Conservation (phyloP, 129 eudicot genomes). For the Helichrysum umbraculigerum region DNA sequence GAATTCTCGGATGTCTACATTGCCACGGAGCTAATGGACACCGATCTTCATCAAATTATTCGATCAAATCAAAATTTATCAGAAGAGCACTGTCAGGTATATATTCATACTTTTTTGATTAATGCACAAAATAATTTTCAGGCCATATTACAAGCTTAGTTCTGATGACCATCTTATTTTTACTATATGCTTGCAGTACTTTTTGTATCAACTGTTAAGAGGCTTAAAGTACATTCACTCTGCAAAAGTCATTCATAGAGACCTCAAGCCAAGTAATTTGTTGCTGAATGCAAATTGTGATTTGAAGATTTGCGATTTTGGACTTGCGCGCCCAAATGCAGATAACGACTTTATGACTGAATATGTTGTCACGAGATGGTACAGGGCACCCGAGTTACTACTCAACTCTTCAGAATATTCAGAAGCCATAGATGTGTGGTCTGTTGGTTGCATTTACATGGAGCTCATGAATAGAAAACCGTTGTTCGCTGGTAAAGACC, state of each 20-base stretch:
- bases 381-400: slow-evolving; percentile 84
- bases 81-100: slow-evolving; percentile 90
- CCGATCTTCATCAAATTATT: slow-evolving; percentile 94
- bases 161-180: background rate
- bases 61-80: slow-evolving; percentile 83
- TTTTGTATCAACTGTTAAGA: slow-evolving; percentile 79
- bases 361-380: slow-evolving; percentile 93
- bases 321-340: slow-evolving; percentile 77
- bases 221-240: slow-evolving; percentile 89
- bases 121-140: background rate
- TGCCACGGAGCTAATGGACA: slow-evolving; percentile 85
- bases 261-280: slow-evolving; percentile 85
- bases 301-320: slow-evolving; percentile 87
- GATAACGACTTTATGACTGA: slow-evolving; percentile 89
- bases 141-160: background rate
- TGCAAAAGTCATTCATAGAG: slow-evolving; percentile 83
- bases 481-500: slow-evolving; percentile 83
- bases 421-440: slow-evolving; percentile 87
- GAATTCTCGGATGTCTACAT: slow-evolving; percentile 83
- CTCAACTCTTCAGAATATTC: slow-evolving; percentile 81
- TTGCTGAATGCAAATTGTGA: slow-evolving; percentile 85
- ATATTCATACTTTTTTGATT: background rate
- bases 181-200: slow-evolving; percentile 56
- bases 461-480: slow-evolving; percentile 90
- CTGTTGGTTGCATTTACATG: slow-evolving; percentile 90